Percentiles rank a stretch among this genome's conserved stretches.
Evolutionary conservation across 2,329 filamentous ascomycete genomes (phyloP).

Genomic region (Seiridium cupressi): DNA sequence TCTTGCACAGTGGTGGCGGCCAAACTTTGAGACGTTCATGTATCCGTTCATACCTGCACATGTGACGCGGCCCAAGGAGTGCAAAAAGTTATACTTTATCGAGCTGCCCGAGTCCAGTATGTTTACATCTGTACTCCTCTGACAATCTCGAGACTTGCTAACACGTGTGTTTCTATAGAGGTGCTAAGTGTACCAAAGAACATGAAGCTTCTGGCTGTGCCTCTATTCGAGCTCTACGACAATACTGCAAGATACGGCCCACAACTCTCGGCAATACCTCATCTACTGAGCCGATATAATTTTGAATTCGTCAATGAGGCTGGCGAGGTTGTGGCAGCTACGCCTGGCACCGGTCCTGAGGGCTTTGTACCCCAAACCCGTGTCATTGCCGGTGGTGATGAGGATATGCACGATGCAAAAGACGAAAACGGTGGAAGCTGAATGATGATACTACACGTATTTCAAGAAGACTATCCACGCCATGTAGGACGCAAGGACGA

Average conservation of each 20-base stretch:
- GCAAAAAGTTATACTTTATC: conserved; percentile 98
- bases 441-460: conserved; percentile 10
- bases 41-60: conserved; percentile 97
- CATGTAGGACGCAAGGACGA: too few species aligned
- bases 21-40: conserved; percentile 99
- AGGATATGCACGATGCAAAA: conserved; percentile 50
- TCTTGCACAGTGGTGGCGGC: conserved; percentile 96
- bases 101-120: conserved; percentile 87
- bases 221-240: conserved; percentile 96
- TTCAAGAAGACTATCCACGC: too few species aligned
- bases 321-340: conserved; percentile 81
- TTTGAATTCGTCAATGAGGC: conserved; percentile 97
- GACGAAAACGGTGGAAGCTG: conserved; percentile 37
- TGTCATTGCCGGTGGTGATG: conserved; percentile 61
- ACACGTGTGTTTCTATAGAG: conserved; percentile 52
- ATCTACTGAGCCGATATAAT: conserved; percentile 91
- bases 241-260: conserved; percentile 94
- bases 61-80: conserved; percentile 95
- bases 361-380: conserved; percentile 63
- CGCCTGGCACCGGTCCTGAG: conserved; percentile 68
- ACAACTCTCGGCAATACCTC: conserved; percentile 93
- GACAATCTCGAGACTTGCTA: conserved; percentile 1
- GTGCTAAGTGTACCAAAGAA: conserved; percentile 97
- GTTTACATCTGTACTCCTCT: conserved; percentile 23
- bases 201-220: conserved; percentile 97